A percentile compares a stretch with the other conserved stretches of the same genome.
phyloP scores from a whole-genome alignment of 2,329 filamentous ascomycete species.

The Emmonsiellopsis sp. region DNA sequence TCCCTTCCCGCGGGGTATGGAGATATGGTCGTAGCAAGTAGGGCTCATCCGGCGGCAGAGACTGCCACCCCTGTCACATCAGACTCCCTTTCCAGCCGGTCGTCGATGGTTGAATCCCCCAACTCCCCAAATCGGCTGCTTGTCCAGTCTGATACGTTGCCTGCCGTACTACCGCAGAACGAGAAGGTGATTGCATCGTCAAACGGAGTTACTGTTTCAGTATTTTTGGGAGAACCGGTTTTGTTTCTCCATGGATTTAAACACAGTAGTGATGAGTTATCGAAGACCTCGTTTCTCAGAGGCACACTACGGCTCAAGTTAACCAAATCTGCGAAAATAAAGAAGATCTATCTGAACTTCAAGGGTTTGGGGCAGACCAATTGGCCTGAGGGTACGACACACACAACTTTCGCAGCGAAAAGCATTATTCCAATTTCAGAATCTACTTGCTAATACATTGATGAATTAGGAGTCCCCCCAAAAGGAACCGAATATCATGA shows the following conservation, averaged over 20 bases:
- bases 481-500: constrained; percentile 75
- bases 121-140: constrained; percentile 16
- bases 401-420: neutral
- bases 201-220: constrained; percentile 37
- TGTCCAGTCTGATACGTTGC: constrained; percentile 17
- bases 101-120: constrained; percentile 10
- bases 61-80: neutral
- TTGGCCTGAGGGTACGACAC: constrained; percentile 69
- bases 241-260: constrained; percentile 42
- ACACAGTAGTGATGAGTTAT: constrained; percentile 42
- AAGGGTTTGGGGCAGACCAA: constrained; percentile 78
- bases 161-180: constrained; percentile 25
- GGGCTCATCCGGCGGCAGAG: constrained; percentile 7
- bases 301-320: constrained; percentile 75
- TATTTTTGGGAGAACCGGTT: constrained; percentile 39
- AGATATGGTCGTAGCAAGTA: constrained; percentile 19
- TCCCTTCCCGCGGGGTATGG: constrained; percentile 24
- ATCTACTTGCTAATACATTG: neutral
- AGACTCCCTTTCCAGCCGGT: neutral
- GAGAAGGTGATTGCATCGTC: constrained; percentile 41
- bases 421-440: constrained; percentile 3
- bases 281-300: constrained; percentile 71
- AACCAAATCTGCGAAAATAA: constrained; percentile 85
- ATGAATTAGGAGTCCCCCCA: constrained; percentile 62
- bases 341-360: constrained; percentile 79